Evolutionary conservation across 768 basidiomycete genomes (phyloP), one percentile per base, ranked within the genome.

Genomic region (Psilocybe cyanescens): DNA sequence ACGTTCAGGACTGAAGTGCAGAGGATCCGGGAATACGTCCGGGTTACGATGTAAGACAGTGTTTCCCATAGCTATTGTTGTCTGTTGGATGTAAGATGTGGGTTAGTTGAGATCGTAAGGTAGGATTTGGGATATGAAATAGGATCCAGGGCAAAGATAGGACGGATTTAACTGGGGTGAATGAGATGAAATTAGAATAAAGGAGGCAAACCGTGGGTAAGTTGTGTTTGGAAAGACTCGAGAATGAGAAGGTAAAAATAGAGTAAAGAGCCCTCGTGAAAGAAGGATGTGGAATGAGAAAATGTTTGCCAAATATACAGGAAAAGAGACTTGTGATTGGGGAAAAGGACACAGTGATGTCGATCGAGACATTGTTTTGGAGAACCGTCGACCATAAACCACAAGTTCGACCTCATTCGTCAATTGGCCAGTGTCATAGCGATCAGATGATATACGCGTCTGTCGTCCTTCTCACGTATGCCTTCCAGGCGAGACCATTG

Each of bases 1-100:
- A 28, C 79, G 69, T 47, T 79, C 76, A 1, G 80, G 78, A 19
- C 61, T 51, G 60, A 81, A 81, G 6, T 31, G 53, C n/a, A 68
- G 59, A 0, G 80, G 78, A 28, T 79, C 71, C 17, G 75, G 73
- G 61, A 79, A 81, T 16, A 80, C 69, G n/a, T 70, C 69, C 2
- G 75, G 68, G 54, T 78, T 75, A 17, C 67, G 61, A 51, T 79
- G 80, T 29, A 80, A 65, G 55, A 79, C 70, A 0, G 65, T 73
- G 12, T 71, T 66, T 14, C 78, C 75, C 71, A 77, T 76, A 74
- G 45, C 69, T 3, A 79, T 74, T 3, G 73, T 62, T 5, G 79
- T 75, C 79, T 80, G 55, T 33, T 59, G 48, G 46, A 59, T 58
- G 39, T 33, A 54, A 59, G 16, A 31, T 29, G 57, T 58, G 57